Evolutionary conservation across 148 eudicot species (phyloP).

Genomic region (Spergularia bocconei): DNA sequence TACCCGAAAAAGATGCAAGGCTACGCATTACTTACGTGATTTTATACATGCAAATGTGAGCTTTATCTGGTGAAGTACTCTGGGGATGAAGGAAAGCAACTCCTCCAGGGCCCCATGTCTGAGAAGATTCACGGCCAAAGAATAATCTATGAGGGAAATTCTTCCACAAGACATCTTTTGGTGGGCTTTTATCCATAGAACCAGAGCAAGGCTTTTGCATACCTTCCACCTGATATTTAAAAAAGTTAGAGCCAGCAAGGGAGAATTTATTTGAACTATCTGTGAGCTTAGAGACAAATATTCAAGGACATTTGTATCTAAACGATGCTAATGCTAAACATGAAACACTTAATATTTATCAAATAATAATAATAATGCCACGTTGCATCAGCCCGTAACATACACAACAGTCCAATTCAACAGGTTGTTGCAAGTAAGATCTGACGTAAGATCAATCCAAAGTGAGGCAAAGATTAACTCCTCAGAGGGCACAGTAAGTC

Average conservation of each 20-base stretch:
- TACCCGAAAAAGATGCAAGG: background rate
- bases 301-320: background rate
- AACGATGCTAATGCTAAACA: background rate
- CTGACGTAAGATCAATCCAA: background rate
- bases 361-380: background rate
- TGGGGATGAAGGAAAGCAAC: constrained; percentile 92
- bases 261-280: background rate
- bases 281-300: background rate
- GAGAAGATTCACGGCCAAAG: constrained; percentile 64
- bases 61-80: constrained; percentile 45
- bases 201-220: constrained; percentile 72
- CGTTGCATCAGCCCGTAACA: background rate
- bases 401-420: background rate
- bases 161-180: constrained; percentile 72
- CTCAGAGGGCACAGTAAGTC: background rate
- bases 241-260: constrained; percentile 12
- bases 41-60: constrained; percentile 67
- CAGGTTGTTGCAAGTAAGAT: background rate
- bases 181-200: constrained; percentile 73
- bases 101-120: constrained; percentile 93
- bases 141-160: constrained; percentile 69
- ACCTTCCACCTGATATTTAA: constrained; percentile 67
- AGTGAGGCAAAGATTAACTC: background rate
- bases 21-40: constrained; percentile 60
- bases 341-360: background rate